Base-by-base conservation (phyloP, 805 yeast genomes). In the Brettanomyces sp. region DNA sequence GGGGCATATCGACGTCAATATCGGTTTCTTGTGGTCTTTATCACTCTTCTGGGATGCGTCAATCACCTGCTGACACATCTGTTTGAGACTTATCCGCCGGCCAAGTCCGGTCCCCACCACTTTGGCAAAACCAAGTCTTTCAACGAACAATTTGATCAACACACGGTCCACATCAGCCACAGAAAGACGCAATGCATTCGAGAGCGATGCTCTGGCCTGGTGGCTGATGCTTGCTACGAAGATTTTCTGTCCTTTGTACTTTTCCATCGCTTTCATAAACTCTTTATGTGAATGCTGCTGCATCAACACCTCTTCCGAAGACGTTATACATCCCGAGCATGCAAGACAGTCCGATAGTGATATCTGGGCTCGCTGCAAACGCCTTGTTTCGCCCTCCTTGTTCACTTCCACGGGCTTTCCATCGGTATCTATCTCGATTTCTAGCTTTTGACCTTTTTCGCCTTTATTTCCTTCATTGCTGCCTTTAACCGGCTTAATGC, bases 291-390 rank as follows among this genome's bases (percentile, higher is more conserved):
- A 85, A 61, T 93, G 99, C 52, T 87, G 82, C 2, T 95, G 87
- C 37, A 93, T 84, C 41, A 93, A 67, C 5, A 93, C 88, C 51
- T 91, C 96, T 60, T 93, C 99, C n/a, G 96, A 95, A 4, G 96
- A 85, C 0, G 99, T 93, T 45, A 93, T 88, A 63, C 99, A 93
- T 0, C 99, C 99, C 7, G 95, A 80, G 59, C 99, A 93, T 0
- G 99, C 99, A 45, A 93, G 69, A 64, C 99, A 93, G 67, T 93
- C 99, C 18, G 89, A 82, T 43, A 93, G 66, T 1, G 93, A 84
- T 41, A 93, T 91, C 52, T 85, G 91, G 0, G 97, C 98, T 44
- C 88, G 80, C 25, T 82, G 74, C 5, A 88, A 67, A 18, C 69
- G 67, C 34, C 73, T 70, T 3, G 70, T 58, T 5, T 67, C 66